Base-by-base conservation (phyloP, 768 basidiomycete species). In the Tremella mesenterica region DNA sequence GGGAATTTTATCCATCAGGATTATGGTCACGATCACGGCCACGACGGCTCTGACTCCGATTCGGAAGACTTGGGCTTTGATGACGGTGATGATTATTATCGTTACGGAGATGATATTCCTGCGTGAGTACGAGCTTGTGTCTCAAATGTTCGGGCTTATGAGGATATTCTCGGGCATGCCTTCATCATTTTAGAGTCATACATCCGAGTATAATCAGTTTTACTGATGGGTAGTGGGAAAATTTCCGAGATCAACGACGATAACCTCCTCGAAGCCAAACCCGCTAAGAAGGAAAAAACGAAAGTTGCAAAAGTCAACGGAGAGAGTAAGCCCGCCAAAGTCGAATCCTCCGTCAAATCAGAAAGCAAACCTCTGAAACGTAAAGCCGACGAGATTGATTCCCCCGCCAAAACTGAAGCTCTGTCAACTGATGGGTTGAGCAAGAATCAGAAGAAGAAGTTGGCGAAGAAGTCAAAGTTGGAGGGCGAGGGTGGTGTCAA, bases 11-110 rank as follows among this genome's bases (percentile, higher is more conserved):
- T 91, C 69, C 81, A 67, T 57, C 74, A 75, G 60, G 56, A 53
- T 49, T 59, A 59, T 10, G 52, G 58, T 39, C 79, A 76, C 33
- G 74, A 75, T 36, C 80, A 82, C 48, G 78, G 86, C n/a, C 79
- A 78, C 33, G 84, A 86, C 53, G 83, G 88, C 49, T 88, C 84
- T 4, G 88, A 90, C 65, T 86, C 86, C 28, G 86, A 88, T 67
- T 57, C 56, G 23, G 59, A 61, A 5, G 88, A 90, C 64, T 85
- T n/a, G n/a, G n/a, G n/a, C n/a, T n/a, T n/a, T n/a, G n/a, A n/a
- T n/a, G n/a, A 88, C 34, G 86, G 89, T 67, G 77, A 89, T 64
- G 78, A 84, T 59, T 68, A 63, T 21, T 75, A 73, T 5, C 73
- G 75, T 20, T 70, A 65, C 13, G 79, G 80, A 81, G 81, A 69